phyloP scores from a whole-genome alignment of 2,329 filamentous ascomycete species.

The Pyrenochaeta sp. region DNA sequence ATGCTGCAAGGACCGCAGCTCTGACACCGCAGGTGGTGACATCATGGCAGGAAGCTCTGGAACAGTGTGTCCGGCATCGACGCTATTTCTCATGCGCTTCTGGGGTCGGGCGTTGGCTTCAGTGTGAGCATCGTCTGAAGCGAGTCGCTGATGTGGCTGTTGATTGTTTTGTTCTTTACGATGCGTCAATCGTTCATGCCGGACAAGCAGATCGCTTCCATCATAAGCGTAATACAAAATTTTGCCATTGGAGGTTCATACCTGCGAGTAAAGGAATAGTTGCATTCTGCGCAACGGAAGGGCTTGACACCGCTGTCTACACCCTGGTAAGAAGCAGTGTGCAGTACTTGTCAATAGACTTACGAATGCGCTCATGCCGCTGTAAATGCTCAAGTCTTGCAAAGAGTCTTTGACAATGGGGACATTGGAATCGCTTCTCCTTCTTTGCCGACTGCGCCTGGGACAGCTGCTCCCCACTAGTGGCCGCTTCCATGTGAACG shows the following conservation, averaged over 20 bases:
- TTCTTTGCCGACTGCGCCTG: conserved; percentile 38
- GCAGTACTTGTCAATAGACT: conserved; percentile 10
- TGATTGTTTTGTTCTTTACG: conserved; percentile 33
- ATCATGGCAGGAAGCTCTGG: conserved; percentile 40
- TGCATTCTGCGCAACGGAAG: conserved; percentile 51
- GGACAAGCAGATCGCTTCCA: conserved; percentile 51
- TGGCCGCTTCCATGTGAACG: conserved; percentile 30
- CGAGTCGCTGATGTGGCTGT: conserved; percentile 10
- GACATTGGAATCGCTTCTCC: conserved; percentile 47
- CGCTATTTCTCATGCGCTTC: conserved; percentile 39
- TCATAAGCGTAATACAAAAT: conserved; percentile 9
- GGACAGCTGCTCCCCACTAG: conserved; percentile 20
- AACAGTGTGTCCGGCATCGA: conserved; percentile 33
- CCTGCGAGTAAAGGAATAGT: conserved; percentile 54
- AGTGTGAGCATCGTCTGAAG: conserved; percentile 12
- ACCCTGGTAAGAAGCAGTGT: conserved; percentile 14
- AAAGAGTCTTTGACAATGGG: conserved; percentile 43
- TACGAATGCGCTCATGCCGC: conserved; percentile 52
- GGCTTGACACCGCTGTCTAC: conserved; percentile 53
- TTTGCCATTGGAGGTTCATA: conserved; percentile 22
- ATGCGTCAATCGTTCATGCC: conserved; percentile 52
- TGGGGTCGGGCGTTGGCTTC: conserved; percentile 26
- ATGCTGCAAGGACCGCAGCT: conserved; percentile 27
- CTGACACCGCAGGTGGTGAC: conserved; percentile 27
- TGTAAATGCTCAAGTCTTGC: conserved; percentile 53